Evolutionary conservation across 805 yeast genomes (phyloP).

Genomic region (Sporopachydermia quercuum): DNA sequence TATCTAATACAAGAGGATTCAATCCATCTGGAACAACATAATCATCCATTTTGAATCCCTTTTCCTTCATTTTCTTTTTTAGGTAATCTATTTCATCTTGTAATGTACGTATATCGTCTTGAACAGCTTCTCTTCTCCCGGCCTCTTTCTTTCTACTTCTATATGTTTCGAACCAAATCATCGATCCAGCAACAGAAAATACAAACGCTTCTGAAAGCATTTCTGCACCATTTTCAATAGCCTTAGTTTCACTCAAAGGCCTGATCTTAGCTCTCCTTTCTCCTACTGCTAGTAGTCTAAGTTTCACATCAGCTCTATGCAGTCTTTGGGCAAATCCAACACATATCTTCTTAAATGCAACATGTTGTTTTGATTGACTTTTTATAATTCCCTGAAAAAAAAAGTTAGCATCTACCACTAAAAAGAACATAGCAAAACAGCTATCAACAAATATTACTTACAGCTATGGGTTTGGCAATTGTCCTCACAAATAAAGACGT

Average conservation of each 20-base stretch:
- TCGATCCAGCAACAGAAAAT: slow-evolving; percentile 66
- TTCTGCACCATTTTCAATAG: slow-evolving; percentile 71
- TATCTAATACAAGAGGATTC: neutral
- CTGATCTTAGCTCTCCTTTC: slow-evolving; percentile 40
- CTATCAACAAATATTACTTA: no score
- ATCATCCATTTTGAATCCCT: slow-evolving; percentile 7
- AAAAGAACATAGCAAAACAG: no score
- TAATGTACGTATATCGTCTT: slow-evolving; percentile 55
- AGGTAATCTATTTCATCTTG: slow-evolving; percentile 57
- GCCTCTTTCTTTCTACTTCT: slow-evolving; percentile 52
- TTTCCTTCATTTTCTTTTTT: slow-evolving; percentile 30
- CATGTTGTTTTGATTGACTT: slow-evolving; percentile 62
- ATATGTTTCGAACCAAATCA: slow-evolving; percentile 56
- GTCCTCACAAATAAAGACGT: slow-evolving; percentile 60
- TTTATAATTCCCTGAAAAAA: slow-evolving; percentile 46
- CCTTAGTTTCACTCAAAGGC: slow-evolving; percentile 70
- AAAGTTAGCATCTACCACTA: no score
- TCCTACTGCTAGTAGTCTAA: slow-evolving; percentile 48
- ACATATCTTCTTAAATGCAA: slow-evolving; percentile 44
- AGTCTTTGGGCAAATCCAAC: slow-evolving; percentile 57
- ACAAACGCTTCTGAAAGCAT: slow-evolving; percentile 65
- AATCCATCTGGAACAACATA: neutral
- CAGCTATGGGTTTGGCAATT: slow-evolving; percentile 66
- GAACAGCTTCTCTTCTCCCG: slow-evolving; percentile 44
- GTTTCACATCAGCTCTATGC: slow-evolving; percentile 47